Base-by-base conservation (phyloP, 75 land plant genomes). In the Pinus albicaulis region DNA sequence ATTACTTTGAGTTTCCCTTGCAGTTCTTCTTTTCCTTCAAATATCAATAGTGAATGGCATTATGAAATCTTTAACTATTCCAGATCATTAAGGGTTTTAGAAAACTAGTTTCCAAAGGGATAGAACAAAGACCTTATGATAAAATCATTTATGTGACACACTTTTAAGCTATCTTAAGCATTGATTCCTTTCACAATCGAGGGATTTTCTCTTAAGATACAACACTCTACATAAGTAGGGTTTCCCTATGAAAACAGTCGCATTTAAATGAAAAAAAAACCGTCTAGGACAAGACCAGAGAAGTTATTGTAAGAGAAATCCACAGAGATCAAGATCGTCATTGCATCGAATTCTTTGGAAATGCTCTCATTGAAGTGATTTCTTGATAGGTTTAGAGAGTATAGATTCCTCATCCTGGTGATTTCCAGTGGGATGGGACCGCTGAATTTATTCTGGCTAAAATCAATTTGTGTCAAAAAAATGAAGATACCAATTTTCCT, bases 231-330 rank as follows among this genome's bases (percentile, higher is more conserved):
- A 86, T 22, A 83, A 48, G 26, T 60, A 78, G 22, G 88, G 82
- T 58, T 86, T 85, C 58, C 87, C 87, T 59, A 56, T 78, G 41
- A 85, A 85, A 12, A 74, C 31, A 25, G 72, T 73, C 1, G 65
- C 80, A 48, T 82, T 78, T 75, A 73, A 81, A 17, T 78, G 77
- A 10, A 23, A 31, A 1, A 31, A 31, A 44, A 7, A 44, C 52
- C 10, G 20, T 57, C 59, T 0, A 82, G 86, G 3, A 84, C 63
- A 17, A 56, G 15, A 1, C 86, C 86, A 4, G 83, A 84, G 25
- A 86, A 73, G 23, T 86, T 77, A 80, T 86, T 86, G 83, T 69
- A 80, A 20, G 88, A 86, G 80, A 86, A 84, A 64, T 86, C 87
- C 53, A 55, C 68, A 2, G 76, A 28, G 17, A 79, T 74, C 53